A percentile compares a stretch with the other conserved stretches of the same genome.
These are phyloP conservation scores for Tillandsia leiboldiana DNA, from an alignment of 176 grass and related monocot genomes.

Conservation along the genomic window DNA sequence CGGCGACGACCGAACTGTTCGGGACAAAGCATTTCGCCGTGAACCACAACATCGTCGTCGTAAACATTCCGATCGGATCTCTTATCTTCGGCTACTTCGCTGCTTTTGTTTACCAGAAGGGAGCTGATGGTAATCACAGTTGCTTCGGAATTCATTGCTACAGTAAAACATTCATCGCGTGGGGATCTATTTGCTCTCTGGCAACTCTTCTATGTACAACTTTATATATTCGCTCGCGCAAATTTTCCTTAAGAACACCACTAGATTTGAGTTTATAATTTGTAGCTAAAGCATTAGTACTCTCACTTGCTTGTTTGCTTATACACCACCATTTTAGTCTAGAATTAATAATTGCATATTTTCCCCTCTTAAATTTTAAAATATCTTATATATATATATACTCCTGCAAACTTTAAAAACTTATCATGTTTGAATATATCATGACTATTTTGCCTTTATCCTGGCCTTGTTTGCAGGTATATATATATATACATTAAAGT, in stretches of 20 bases:
- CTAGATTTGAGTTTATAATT: no score
- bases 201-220: conserved; percentile 50
- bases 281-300: no score
- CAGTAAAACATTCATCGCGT: conserved; percentile 47
- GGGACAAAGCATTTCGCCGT: conserved; percentile 75
- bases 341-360: no score
- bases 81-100: conserved; percentile 92
- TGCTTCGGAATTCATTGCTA: conserved; percentile 67
- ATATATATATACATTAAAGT: no score
- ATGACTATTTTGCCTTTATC: no score
- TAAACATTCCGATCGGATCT: conserved; percentile 75
- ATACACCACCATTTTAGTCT: no score
- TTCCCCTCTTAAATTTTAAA: no score
- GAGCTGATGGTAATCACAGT: conserved; percentile 25
- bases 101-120: conserved; percentile 60
- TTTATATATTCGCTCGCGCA: conserved; percentile 46
- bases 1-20: conserved; percentile 83
- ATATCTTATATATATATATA: no score
- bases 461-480: no score
- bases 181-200: conserved; percentile 55
- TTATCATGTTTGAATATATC: no score
- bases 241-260: neutral
- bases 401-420: no score
- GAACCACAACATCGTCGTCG: conserved; percentile 93
- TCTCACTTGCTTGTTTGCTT: no score